Evolutionary conservation across 1,284 basidiomycete genomes (phyloP).

Genomic region (Leccinum griseonigrum): DNA sequence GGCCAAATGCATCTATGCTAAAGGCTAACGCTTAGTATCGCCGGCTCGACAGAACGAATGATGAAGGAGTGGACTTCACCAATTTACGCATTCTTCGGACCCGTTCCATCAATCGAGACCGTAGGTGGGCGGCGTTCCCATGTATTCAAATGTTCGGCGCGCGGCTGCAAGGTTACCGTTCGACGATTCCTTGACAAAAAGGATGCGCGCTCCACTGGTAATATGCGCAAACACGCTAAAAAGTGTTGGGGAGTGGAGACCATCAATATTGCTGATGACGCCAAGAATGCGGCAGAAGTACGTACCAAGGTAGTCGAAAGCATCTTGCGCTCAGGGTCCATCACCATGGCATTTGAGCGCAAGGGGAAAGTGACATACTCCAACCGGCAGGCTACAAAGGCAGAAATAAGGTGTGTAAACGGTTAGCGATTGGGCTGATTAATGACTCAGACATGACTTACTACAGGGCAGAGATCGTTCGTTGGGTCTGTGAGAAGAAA

Average conservation of each 20-base stretch:
- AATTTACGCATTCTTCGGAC: background rate
- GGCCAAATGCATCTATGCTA: background rate
- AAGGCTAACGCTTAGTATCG: background rate
- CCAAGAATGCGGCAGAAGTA: background rate
- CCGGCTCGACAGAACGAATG: background rate
- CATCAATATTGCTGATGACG: background rate
- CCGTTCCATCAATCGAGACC: background rate
- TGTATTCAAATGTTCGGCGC: background rate
- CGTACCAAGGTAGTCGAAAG: background rate
- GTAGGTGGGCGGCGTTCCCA: background rate
- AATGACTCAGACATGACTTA: background rate
- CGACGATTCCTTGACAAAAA: background rate
- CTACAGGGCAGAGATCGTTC: background rate
- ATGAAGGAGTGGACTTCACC: background rate
- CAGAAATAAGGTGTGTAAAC: background rate
- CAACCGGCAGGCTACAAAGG: background rate
- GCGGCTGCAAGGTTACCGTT: background rate
- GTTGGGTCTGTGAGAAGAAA: background rate
- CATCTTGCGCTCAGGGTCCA: background rate
- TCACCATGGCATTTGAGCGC: background rate
- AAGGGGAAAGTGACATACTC: background rate
- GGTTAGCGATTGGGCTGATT: background rate
- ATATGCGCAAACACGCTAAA: background rate
- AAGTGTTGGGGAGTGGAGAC: background rate
- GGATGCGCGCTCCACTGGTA: background rate